phyloP scores from a whole-genome alignment of 2,329 filamentous ascomycete species.

The Aureobasidium sp. region DNA sequence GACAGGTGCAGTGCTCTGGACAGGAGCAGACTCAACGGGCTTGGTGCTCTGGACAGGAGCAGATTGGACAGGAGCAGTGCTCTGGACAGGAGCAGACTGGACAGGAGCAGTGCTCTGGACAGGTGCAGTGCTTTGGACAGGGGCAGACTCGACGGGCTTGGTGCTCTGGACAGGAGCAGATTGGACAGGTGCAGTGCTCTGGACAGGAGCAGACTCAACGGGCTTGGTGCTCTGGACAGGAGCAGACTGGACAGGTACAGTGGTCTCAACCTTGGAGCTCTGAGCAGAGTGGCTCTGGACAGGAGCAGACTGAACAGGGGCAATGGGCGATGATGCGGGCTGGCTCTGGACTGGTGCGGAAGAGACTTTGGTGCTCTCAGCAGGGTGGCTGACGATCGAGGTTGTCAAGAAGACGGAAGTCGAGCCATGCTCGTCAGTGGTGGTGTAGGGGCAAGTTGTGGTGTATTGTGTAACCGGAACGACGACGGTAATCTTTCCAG shows the following conservation, averaged over 20 bases:
- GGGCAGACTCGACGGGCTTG: not conserved
- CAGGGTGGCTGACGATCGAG: slow-evolving; percentile 21
- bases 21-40: not conserved
- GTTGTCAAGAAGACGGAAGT: slow-evolving; percentile 39
- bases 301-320: not conserved
- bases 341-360: not conserved
- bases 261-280: too few species aligned
- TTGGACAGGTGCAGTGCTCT: not conserved
- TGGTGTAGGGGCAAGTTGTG: slow-evolving; percentile 19
- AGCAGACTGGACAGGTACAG: not conserved
- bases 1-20: not conserved
- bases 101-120: not conserved
- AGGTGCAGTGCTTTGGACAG: not conserved
- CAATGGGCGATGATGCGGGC: not conserved
- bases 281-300: not conserved
- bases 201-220: not conserved
- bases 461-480: slow-evolving; percentile 14
- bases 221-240: not conserved
- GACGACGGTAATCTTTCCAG: slow-evolving; percentile 8
- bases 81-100: not conserved
- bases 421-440: not conserved
- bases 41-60: not conserved
- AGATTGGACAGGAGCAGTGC: not conserved
- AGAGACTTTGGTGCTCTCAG: not conserved
- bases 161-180: not conserved